Evolutionary conservation across 179 eudicot species (phyloP).

Genomic region (Carnegiea gigantea): DNA sequence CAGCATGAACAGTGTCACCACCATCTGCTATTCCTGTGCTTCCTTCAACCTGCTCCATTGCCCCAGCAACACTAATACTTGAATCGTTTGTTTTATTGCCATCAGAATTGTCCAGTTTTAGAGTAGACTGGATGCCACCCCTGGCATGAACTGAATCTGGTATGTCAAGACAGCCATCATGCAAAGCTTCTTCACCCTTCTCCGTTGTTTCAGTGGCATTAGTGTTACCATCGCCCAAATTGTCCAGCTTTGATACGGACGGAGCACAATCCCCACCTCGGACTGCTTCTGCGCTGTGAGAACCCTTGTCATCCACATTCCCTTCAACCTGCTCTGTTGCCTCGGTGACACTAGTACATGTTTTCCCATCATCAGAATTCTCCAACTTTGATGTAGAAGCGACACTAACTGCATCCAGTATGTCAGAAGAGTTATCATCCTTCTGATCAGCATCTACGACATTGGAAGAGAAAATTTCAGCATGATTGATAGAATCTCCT

Average conservation of each 20-base stretch:
- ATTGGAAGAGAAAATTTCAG: background rate
- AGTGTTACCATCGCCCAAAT: no score
- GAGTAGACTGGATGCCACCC: no score
- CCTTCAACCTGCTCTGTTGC: background rate
- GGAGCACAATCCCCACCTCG: background rate
- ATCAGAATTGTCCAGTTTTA: no score
- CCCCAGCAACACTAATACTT: no score
- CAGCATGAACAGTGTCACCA: no score
- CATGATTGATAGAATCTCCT: background rate
- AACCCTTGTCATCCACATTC: background rate
- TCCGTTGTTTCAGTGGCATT: no score
- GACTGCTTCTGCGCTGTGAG: background rate
- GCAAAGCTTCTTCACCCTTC: no score
- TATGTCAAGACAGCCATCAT: no score
- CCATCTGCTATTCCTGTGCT: no score
- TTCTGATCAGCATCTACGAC: background rate
- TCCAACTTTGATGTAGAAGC: background rate
- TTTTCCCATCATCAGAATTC: background rate
- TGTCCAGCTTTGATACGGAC: background rate
- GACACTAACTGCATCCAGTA: background rate
- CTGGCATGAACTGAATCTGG: no score
- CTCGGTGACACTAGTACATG: background rate
- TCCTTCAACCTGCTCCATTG: no score
- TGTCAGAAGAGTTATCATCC: slow-evolving; percentile 1
- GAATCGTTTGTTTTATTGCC: no score